phyloP scores from a whole-genome alignment of 257 asterid species.

The Fraxinus quadrangulata region DNA sequence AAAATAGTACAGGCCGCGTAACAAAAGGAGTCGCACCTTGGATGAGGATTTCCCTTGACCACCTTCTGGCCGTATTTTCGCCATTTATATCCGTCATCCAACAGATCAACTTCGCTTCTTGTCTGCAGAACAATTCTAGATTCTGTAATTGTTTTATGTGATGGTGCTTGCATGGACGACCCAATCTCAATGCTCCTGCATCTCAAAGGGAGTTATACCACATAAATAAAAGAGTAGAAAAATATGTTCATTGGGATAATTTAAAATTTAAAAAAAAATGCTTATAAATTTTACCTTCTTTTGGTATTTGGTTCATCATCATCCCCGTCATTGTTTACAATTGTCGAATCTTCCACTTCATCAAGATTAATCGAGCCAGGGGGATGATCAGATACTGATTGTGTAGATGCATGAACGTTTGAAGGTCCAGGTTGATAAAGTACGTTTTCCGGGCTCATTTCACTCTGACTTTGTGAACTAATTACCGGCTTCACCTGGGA shows the following conservation, averaged over 20 bases:
- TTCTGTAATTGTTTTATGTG: slow-evolving; percentile 69
- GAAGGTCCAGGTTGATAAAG: slow-evolving; percentile 24
- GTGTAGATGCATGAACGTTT: slow-evolving; percentile 26
- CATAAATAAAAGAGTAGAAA: background rate
- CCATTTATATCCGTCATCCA: slow-evolving; percentile 93
- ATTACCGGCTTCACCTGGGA: slow-evolving; percentile 30
- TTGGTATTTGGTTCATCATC: slow-evolving; percentile 68
- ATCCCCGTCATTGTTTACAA: slow-evolving; percentile 47
- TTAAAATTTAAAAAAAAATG: background rate
- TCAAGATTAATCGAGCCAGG: slow-evolving; percentile 30
- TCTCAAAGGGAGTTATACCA: background rate
- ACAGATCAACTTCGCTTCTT: slow-evolving; percentile 86
- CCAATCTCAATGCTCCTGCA: slow-evolving; percentile 52
- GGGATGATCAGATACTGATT: slow-evolving; percentile 32
- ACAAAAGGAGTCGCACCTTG: slow-evolving; percentile 51
- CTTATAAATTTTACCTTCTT: slow-evolving; percentile 53
- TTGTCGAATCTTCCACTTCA: slow-evolving; percentile 43
- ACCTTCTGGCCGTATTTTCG: slow-evolving; percentile 94
- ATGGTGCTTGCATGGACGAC: slow-evolving; percentile 43
- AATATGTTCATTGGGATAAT: background rate
- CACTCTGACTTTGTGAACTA: slow-evolving; percentile 32
- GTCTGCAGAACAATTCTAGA: slow-evolving; percentile 95
- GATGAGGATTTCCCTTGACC: slow-evolving; percentile 87
- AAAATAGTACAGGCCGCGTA: slow-evolving; percentile 1
- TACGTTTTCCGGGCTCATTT: slow-evolving; percentile 25